Base-by-base conservation (phyloP, 2,329 filamentous ascomycete species). In the Sordariomycetes sp. region DNA sequence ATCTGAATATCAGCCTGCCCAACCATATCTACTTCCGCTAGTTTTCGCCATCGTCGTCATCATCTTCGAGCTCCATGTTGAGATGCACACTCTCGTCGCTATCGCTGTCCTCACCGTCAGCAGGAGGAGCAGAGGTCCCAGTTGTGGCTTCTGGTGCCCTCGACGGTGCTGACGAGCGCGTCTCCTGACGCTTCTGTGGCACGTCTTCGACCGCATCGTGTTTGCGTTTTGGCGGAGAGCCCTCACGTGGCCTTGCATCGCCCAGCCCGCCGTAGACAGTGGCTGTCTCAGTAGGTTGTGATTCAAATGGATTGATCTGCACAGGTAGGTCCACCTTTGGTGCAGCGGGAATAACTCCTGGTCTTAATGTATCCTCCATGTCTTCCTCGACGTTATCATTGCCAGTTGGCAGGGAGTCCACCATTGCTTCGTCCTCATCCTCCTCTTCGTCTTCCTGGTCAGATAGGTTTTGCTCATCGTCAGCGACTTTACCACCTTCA, bases 41-140 rank as follows among this genome's bases (percentile, higher is more conserved):
- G n/a, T n/a, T n/a, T n/a, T n/a, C n/a, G n/a, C 58, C 59, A 0
- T 66, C 63, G 0, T 66, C 66, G 1, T 61, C 61, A 8, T 68
- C 64, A 12, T 69, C 68, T 8, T 76, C 72, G 8, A 77, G 50
- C 30, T 72, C 70, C 69, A 75, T 75, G 35, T 75, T 71, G 37
- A 76, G 55, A 51, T 75, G 68, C 10, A 75, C 65, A 38, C 71
- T 75, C 35, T 66, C 70, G 36, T 74, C 70, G 11, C 63, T 63
- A 21, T 63, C 60, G 15, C 66, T 64, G n/a, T 63, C 64, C 1
- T 57, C 63, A 5, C 57, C 58, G 1, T 51, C 55, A 2, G 46
- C 50, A 4, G 37, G 23, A 9, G 14, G 25, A 6, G 31, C 30
- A 17, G 29, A 18, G 3, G 9, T 17, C 15, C 19, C 33, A 14